These are phyloP conservation scores for Elaphomyces granulatus DNA, from an alignment of 495 filamentous ascomycete species.

Conservation along the genomic window DNA sequence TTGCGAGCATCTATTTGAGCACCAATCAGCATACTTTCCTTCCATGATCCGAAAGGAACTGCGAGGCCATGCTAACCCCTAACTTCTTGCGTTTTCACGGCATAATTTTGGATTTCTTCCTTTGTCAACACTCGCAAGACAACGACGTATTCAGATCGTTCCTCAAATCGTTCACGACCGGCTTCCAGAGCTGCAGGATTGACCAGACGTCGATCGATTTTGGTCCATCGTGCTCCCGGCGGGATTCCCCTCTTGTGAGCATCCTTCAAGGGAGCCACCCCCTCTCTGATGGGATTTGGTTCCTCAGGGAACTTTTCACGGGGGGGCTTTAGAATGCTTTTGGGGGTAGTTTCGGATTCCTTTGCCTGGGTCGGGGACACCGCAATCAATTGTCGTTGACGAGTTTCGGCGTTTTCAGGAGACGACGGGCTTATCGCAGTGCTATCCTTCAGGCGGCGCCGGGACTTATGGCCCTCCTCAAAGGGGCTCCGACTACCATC, in stretches of 20 bases:
- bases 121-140: constrained; percentile 64
- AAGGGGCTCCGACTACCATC: constrained; percentile 3
- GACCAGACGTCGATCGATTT: constrained; percentile 68
- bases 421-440: not conserved
- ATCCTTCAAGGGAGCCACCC: constrained; percentile 79
- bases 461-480: constrained; percentile 1
- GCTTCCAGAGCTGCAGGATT: constrained; percentile 66
- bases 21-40: constrained; percentile 6
- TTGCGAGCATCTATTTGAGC: constrained; percentile 20
- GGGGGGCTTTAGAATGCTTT: constrained; percentile 58
- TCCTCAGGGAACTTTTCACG: constrained; percentile 68
- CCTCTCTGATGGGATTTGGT: constrained; percentile 60
- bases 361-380: constrained; percentile 20
- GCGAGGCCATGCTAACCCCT: constrained; percentile 47
- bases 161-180: constrained; percentile 68
- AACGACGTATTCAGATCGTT: constrained; percentile 71
- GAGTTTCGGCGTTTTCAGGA: constrained; percentile 10
- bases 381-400: constrained; percentile 14
- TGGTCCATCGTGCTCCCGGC: constrained; percentile 71
- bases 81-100: constrained; percentile 57
- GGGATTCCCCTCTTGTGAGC: constrained; percentile 60
- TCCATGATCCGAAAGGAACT: too few species aligned
- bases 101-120: constrained; percentile 71
- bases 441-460: constrained; percentile 6
- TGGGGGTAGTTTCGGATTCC: constrained; percentile 35